These are phyloP conservation scores for Candida xiaguanensis DNA, from an alignment of 805 yeast species.

Conservation along the genomic window DNA sequence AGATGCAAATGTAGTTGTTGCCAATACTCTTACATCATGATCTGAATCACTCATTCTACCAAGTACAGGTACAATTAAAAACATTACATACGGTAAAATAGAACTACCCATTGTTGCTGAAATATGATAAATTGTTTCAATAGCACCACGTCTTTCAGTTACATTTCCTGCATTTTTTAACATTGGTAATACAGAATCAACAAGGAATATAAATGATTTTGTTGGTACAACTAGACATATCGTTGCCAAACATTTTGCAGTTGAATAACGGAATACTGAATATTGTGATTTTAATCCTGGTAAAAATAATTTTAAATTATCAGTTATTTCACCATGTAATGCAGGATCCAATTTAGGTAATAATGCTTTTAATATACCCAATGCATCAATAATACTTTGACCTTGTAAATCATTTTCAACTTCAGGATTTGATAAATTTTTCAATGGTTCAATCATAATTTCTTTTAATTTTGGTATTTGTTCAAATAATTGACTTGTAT, in stretches of 20 bases:
- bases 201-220: constrained; percentile 70
- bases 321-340: constrained; percentile 49
- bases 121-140: constrained; percentile 85
- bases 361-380: constrained; percentile 76
- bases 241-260: constrained; percentile 85
- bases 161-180: constrained; percentile 70
- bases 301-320: constrained; percentile 38
- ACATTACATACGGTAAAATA: constrained; percentile 91
- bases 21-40: constrained; percentile 78
- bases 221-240: constrained; percentile 68
- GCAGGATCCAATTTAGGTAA: constrained; percentile 54
- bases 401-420: constrained; percentile 50
- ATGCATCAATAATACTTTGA: constrained; percentile 78
- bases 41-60: constrained; percentile 98
- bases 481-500: constrained; percentile 52
- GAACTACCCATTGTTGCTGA: constrained; percentile 81
- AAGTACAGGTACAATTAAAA: constrained; percentile 90
- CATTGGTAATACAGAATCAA: constrained; percentile 76
- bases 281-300: constrained; percentile 62
- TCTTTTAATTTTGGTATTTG: constrained; percentile 64
- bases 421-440: constrained; percentile 27
- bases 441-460: constrained; percentile 65
- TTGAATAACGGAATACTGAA: constrained; percentile 83
- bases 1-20: constrained; percentile 95
- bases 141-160: constrained; percentile 85